Base-by-base conservation (phyloP, 371 early-diverging fungal species). In the Saksenaea vasiformis region DNA sequence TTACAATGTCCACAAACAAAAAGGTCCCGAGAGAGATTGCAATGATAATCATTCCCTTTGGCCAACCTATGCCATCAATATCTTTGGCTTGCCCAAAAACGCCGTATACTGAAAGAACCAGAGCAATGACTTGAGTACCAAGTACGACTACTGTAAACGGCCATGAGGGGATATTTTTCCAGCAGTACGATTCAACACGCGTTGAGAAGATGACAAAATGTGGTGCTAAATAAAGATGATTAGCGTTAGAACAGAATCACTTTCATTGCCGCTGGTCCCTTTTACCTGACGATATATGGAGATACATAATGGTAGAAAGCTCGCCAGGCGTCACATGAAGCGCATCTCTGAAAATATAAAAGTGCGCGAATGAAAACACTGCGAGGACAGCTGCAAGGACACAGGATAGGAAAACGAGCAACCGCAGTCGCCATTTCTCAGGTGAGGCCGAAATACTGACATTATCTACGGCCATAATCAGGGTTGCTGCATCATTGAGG, bases 131-230 rank as follows among this genome's bases (percentile, higher is more conserved):
- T 79, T 96, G 97, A 8, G 95, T 96, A 35, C 92, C 95, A 63
- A 92, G 82, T 56, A 96, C 90, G 56, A 93, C 94, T 1, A 83
- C 64, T 0, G 91, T 87, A 73, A 96, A 96, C 31, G 84, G 73
- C 79, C 82, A 81, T 19, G 91, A 90, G 14, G 97, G 97, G 60
- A 89, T 74, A 63, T 87, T 91, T 64, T 87, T 88, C 90, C 92
- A 96, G 83, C 93, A 95, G 77, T 89, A 91, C n/a, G 90, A 87
- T n/a, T 90, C 83, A 15, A 95, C 74, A 65, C 97, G 89, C 9
- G 97, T 97, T n/a, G 95, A 94, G 74, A 97, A 97, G 73, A 97
- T 97, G 28, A 94, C 93, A 82, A 97, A 97, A 79, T 97, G 96
- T 53, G 97, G 97, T 59, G 91, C 90, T 79, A 62, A 38, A 14